These are phyloP conservation scores for Candida hungchunana DNA, from an alignment of 805 yeast species.

Conservation along the genomic window DNA sequence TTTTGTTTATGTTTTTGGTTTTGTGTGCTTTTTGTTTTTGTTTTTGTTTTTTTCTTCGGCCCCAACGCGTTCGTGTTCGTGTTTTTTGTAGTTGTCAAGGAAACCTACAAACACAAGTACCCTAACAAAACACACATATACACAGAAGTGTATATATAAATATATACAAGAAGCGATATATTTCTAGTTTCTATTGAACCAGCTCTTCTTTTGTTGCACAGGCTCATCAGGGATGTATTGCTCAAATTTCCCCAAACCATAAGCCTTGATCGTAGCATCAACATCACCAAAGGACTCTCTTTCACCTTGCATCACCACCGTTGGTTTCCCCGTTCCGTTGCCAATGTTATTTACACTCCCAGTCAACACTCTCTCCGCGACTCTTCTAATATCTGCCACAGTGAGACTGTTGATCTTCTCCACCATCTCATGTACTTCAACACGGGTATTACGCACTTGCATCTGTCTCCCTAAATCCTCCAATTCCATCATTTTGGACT, in stretches of 20 bases:
- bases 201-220: conserved; percentile 17
- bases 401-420: conserved; percentile 65
- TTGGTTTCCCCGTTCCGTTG: conserved; percentile 63
- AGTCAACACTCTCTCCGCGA: conserved; percentile 71
- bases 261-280: conserved; percentile 53
- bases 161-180: neutral
- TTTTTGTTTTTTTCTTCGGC: no score
- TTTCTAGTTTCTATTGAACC: conserved; percentile 19
- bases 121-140: neutral
- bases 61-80: no score
- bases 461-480: conserved; percentile 96
- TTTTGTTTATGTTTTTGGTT: no score
- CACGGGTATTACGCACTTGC: conserved; percentile 72
- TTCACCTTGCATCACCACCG: conserved; percentile 85
- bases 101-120: no score
- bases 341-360: conserved; percentile 48
- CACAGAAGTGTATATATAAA: neutral
- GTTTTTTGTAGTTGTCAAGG: no score
- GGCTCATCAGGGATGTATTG: conserved; percentile 1
- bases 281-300: conserved; percentile 85
- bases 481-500: conserved; percentile 86
- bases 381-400: conserved; percentile 61
- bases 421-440: conserved; percentile 80
- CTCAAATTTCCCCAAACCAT: conserved; percentile 49
- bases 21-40: no score